Evolutionary conservation across 23 red algal genomes (phyloP).

Genomic region (Pyropia yezoensis): DNA sequence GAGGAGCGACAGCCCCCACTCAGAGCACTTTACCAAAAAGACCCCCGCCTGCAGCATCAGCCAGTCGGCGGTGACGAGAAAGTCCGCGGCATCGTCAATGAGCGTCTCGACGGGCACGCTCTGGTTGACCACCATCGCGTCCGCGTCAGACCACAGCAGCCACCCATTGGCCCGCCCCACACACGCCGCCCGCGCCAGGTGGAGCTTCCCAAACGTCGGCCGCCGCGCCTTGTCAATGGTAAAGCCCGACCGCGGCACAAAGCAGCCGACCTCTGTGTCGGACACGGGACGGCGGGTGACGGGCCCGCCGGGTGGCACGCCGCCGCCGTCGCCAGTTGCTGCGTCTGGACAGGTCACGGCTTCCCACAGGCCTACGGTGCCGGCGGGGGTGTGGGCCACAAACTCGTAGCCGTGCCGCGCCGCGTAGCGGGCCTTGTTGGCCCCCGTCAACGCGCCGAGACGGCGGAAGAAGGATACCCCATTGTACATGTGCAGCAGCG

Average conservation of each 20-base stretch:
- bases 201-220: slow-evolving; percentile 82
- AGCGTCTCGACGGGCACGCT: slow-evolving; percentile 50
- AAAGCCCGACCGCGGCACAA: slow-evolving; percentile 16
- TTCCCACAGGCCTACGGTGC: slow-evolving; percentile 47
- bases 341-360: slow-evolving; percentile 12
- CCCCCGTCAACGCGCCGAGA: slow-evolving; percentile 39
- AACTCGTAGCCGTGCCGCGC: slow-evolving; percentile 53
- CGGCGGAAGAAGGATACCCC: slow-evolving; percentile 53
- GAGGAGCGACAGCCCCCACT: slow-evolving; percentile 40
- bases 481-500: slow-evolving; percentile 74
- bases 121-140: slow-evolving; percentile 82
- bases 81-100: slow-evolving; percentile 69
- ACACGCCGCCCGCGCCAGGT: slow-evolving; percentile 58
- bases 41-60: slow-evolving; percentile 85
- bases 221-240: slow-evolving; percentile 47
- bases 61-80: slow-evolving; percentile 78
- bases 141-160: slow-evolving; percentile 83
- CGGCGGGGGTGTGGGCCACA: slow-evolving; percentile 24
- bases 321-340: not conserved
- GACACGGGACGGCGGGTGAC: slow-evolving; percentile 1
- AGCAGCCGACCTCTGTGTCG: slow-evolving; percentile 24
- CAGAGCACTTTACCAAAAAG: slow-evolving; percentile 63
- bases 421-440: slow-evolving; percentile 73
- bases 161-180: slow-evolving; percentile 47
- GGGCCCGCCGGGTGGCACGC: not conserved